Conservation (phyloP, 257 asterid genomes). For the Solanum bulbocastanum region DNA sequence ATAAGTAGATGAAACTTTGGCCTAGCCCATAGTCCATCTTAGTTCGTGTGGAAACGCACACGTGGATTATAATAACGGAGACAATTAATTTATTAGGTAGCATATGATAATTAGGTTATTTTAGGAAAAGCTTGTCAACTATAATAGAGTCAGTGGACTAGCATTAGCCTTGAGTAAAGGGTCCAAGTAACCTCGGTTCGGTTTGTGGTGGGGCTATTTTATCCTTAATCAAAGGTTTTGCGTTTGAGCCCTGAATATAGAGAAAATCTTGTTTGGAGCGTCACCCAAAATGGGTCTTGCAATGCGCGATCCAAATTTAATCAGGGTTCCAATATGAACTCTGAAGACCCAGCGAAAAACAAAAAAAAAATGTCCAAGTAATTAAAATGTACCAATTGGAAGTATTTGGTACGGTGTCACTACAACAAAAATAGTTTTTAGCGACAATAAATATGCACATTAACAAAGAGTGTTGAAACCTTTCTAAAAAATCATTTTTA, state of each 20-base stretch:
- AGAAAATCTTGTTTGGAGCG: too few species aligned
- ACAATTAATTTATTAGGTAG: neutral
- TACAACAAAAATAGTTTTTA: too few species aligned
- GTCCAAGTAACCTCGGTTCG: neutral
- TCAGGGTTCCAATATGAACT: too few species aligned
- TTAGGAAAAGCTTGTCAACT: neutral
- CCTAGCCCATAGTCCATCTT: neutral
- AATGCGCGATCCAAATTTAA: accelerated
- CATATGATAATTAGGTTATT: neutral
- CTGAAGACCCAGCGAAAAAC: accelerated
- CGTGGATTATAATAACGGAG: neutral
- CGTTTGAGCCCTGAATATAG: too few species aligned
- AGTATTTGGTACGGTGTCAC: neutral
- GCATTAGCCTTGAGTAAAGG: neutral
- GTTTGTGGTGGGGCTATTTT: too few species aligned
- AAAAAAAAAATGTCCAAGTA: neutral
- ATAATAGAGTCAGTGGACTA: neutral
- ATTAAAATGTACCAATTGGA: neutral
- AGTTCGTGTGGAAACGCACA: neutral
- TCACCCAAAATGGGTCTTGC: accelerated
- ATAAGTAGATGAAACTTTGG: neutral
- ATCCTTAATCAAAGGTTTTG: too few species aligned
- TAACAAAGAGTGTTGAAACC: too few species aligned
- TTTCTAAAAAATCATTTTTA: too few species aligned
- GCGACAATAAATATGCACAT: too few species aligned